phyloP scores from a whole-genome alignment of 805 yeast genomes.

The Debaryomyces castellii region DNA sequence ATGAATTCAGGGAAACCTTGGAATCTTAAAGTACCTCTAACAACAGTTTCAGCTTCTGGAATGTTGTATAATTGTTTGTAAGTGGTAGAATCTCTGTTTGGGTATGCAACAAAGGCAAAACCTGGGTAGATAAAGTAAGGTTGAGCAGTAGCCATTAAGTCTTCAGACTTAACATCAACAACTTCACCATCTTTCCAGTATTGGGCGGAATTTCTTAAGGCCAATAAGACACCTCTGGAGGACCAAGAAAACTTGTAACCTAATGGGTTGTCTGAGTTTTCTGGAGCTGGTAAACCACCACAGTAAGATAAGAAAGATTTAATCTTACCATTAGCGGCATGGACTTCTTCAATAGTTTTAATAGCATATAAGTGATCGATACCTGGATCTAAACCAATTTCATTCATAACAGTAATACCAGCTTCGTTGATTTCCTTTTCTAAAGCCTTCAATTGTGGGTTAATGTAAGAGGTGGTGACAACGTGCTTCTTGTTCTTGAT shows the following conservation, averaged over 20 bases:
- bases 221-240: slow-evolving; percentile 94
- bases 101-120: slow-evolving; percentile 90
- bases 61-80: slow-evolving; percentile 89
- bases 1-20: slow-evolving; percentile 99
- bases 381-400: slow-evolving; percentile 98
- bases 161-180: slow-evolving; percentile 80
- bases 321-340: slow-evolving; percentile 85
- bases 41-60: slow-evolving; percentile 96
- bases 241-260: slow-evolving; percentile 99
- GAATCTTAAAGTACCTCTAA: slow-evolving; percentile 96
- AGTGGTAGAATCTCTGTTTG: slow-evolving; percentile 96
- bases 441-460: slow-evolving; percentile 83
- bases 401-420: slow-evolving; percentile 97
- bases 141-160: slow-evolving; percentile 90
- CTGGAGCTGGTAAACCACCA: slow-evolving; percentile 99
- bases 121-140: slow-evolving; percentile 97
- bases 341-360: slow-evolving; percentile 97
- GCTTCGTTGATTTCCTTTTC: slow-evolving; percentile 89
- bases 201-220: slow-evolving; percentile 89
- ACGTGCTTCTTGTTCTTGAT: slow-evolving; percentile 81
- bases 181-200: slow-evolving; percentile 85
- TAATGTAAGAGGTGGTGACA: slow-evolving; percentile 95
- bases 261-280: slow-evolving; percentile 93
- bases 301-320: slow-evolving; percentile 93
- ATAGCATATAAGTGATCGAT: slow-evolving; percentile 97